phyloP scores from a whole-genome alignment of 2,329 filamentous ascomycete genomes.

The Hymenoscyphus albidus region DNA sequence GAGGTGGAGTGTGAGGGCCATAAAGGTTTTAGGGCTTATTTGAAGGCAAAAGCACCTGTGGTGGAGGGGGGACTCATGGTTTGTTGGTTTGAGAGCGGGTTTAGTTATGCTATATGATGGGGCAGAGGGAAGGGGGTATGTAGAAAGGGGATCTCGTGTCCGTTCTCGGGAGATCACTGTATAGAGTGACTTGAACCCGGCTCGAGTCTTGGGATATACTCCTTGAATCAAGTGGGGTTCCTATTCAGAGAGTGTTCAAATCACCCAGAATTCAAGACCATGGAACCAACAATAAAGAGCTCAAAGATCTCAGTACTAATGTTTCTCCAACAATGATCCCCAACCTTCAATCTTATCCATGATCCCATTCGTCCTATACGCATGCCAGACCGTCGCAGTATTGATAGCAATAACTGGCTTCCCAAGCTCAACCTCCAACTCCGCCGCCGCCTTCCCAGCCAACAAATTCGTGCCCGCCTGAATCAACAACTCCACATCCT shows the following conservation, averaged over 20 bases:
- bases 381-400: constrained; percentile 35
- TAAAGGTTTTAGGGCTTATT: constrained; percentile 41
- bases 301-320: constrained; percentile 5
- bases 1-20: constrained; percentile 53
- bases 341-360: constrained; percentile 27
- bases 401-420: constrained; percentile 36
- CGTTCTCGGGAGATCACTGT: too few species aligned
- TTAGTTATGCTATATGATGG: constrained; percentile 5
- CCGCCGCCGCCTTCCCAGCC: constrained; percentile 29
- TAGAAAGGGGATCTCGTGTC: not conserved
- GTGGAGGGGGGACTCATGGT: constrained; percentile 22
- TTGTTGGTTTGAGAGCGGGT: constrained; percentile 17
- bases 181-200: too few species aligned
- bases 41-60: constrained; percentile 20
- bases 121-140: not conserved
- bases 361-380: constrained; percentile 30
- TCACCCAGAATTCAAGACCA: not conserved
- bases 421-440: constrained; percentile 32
- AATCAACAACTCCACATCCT: constrained; percentile 32
- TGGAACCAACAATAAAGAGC: not conserved
- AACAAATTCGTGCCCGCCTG: constrained; percentile 37
- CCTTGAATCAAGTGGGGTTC: too few species aligned
- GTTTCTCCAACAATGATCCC: constrained; percentile 19
- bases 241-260: not conserved
- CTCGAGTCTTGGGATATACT: too few species aligned